phyloP scores from a whole-genome alignment of 129 eudicot genomes.

The Mikania micrantha region DNA sequence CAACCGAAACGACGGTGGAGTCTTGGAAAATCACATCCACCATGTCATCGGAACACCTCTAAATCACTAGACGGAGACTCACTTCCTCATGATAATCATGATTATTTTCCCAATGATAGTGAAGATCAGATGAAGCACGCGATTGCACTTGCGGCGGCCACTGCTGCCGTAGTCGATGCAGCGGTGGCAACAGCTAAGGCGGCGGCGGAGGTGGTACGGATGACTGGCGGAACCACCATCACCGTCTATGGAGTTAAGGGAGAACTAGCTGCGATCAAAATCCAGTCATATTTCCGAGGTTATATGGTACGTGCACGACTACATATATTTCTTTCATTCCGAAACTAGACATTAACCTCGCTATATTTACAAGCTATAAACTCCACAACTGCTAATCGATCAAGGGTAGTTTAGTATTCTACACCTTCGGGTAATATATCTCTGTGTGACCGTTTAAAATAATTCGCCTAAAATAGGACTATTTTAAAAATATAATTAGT shows the following conservation, averaged over 20 bases:
- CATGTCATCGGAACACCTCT: neutral
- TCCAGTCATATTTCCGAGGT: conserved; percentile 75
- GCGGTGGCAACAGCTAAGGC: conserved; percentile 71
- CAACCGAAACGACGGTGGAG: conserved; percentile 60
- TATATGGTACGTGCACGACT: conserved; percentile 53
- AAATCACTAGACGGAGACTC: conserved; percentile 7
- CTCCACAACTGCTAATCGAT: neutral
- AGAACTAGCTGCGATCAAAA: conserved; percentile 57
- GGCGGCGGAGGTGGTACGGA: conserved; percentile 48
- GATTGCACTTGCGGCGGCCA: conserved; percentile 58
- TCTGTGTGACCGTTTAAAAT: too few relatives aligned
- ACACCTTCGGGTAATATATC: too few relatives aligned
- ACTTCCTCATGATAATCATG: neutral
- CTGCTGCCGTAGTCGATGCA: conserved; percentile 68
- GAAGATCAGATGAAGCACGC: conserved; percentile 48
- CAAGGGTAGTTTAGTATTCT: conserved; percentile 1
- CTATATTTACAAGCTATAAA: neutral
- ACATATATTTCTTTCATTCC: neutral
- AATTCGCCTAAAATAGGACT: too few relatives aligned
- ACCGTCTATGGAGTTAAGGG: conserved; percentile 25
- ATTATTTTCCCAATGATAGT: neutral
- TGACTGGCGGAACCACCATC: conserved; percentile 25
- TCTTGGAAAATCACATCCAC: conserved; percentile 31
- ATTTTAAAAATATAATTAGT: too few relatives aligned
- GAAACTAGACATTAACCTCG: neutral